Conservation (phyloP, 129 eudicot species). For the Pseudognaphalium luteoalbum region DNA sequence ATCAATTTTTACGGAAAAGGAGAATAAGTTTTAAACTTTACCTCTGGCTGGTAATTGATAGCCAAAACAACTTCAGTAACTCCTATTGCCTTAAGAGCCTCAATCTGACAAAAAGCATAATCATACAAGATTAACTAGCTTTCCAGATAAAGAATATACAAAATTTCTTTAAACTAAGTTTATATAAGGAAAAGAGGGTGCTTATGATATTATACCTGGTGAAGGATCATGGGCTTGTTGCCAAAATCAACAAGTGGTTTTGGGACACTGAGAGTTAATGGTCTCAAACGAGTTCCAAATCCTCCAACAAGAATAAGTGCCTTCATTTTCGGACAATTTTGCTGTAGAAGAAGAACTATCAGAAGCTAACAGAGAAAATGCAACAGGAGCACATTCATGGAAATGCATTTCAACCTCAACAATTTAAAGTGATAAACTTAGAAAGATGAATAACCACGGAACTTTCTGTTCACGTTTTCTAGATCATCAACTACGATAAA, state of each 20-base stretch:
- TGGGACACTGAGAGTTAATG: conserved; percentile 84
- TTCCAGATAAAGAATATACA: background rate
- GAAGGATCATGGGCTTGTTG: conserved; percentile 97
- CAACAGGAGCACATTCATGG: conserved; percentile 5
- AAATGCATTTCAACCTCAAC: conserved; percentile 11
- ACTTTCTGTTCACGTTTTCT: conserved; percentile 30
- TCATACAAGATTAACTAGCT: background rate
- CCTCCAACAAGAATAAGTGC: conserved; percentile 99
- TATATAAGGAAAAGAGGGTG: background rate
- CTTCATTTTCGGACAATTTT: conserved; percentile 63
- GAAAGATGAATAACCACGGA: conserved; percentile 46
- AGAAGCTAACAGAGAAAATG: conserved; percentile 31
- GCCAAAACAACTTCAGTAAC: conserved; percentile 96
- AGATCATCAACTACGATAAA: conserved; percentile 18
- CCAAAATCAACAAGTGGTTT: conserved; percentile 98
- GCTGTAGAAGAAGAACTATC: conserved; percentile 29
- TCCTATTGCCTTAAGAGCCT: conserved; percentile 90
- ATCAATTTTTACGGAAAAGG: background rate
- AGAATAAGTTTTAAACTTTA: conserved; percentile 30
- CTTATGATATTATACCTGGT: conserved; percentile 58
- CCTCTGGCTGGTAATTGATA: conserved; percentile 98
- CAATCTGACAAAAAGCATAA: conserved; percentile 57
- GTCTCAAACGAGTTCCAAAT: conserved; percentile 95
- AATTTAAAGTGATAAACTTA: conserved; percentile 38
- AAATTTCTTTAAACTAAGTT: background rate